Percentiles rank a stretch among this genome's conserved stretches.
Conservation (phyloP, 352 stramenopile species). For the Phytophthora pisi region DNA sequence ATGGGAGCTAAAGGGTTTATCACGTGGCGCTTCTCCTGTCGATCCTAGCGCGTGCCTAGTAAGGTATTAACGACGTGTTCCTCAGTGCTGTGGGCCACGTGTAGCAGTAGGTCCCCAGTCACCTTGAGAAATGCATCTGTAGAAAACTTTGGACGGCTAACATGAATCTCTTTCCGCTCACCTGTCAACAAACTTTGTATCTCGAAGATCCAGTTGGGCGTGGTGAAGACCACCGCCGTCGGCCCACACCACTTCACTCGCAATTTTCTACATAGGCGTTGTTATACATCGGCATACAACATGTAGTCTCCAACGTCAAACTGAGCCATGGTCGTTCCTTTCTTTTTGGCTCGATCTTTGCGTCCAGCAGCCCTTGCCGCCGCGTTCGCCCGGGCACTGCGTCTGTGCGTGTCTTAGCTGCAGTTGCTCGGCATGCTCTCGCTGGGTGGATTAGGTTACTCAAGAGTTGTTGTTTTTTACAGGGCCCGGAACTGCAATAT, state of each 20-base stretch:
- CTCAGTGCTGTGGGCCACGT: background rate
- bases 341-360: background rate
- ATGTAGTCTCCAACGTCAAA: conserved; percentile 27
- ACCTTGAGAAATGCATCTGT: background rate
- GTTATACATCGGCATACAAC: conserved; percentile 27
- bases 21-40: background rate
- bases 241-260: conserved; percentile 26
- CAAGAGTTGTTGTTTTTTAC: background rate
- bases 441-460: background rate
- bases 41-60: background rate
- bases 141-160: background rate
- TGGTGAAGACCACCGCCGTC: conserved; percentile 4
- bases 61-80: background rate
- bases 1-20: background rate
- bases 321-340: conserved; percentile 21
- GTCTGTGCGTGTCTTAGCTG: background rate
- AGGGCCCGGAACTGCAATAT: background rate
- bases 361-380: background rate
- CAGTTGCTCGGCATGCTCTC: background rate
- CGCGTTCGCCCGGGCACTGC: background rate
- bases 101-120: background rate
- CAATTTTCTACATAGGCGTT: conserved; percentile 14
- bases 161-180: background rate
- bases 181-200: conserved; percentile 16
- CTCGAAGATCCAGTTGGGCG: conserved; percentile 29